Evolutionary conservation across 2,329 filamentous ascomycete species (phyloP).

Genomic region (Ophiostoma montium): DNA sequence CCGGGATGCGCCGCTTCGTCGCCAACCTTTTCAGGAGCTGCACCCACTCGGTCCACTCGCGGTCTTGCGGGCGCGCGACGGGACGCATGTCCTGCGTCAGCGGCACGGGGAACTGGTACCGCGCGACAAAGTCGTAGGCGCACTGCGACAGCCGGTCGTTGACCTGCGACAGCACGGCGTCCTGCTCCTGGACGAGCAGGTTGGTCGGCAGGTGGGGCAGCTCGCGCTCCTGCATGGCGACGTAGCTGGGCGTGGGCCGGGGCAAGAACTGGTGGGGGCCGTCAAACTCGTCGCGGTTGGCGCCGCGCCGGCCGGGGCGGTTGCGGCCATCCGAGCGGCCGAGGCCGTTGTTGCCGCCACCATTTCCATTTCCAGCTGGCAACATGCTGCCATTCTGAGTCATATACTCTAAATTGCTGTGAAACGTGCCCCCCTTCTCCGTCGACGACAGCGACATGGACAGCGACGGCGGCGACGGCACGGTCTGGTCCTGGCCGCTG

Average conservation of each 20-base stretch:
- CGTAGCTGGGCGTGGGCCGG: slow-evolving; percentile 53
- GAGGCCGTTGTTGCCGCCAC: slow-evolving; percentile 15
- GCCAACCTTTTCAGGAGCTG: slow-evolving; percentile 74
- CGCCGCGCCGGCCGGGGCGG: slow-evolving; percentile 51
- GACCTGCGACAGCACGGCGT: slow-evolving; percentile 63
- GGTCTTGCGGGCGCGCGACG: slow-evolving; percentile 57
- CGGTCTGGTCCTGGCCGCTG: slow-evolving; percentile 18
- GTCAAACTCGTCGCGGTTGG: slow-evolving; percentile 80
- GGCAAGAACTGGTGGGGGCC: slow-evolving; percentile 73
- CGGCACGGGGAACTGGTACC: slow-evolving; percentile 82
- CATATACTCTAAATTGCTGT: too few species aligned
- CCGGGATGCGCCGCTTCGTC: slow-evolving; percentile 74
- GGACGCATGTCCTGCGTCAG: slow-evolving; percentile 70
- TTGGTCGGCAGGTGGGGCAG: slow-evolving; percentile 72
- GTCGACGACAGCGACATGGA: slow-evolving; percentile 11
- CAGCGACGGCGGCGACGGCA: slow-evolving; percentile 22
- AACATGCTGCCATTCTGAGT: slow-evolving; percentile 20
- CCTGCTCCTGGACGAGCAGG: slow-evolving; percentile 71
- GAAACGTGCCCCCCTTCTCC: background rate
- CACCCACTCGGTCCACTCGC: slow-evolving; percentile 88
- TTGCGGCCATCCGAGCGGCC: slow-evolving; percentile 34
- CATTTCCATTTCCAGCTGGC: too few species aligned
- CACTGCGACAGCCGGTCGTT: slow-evolving; percentile 77
- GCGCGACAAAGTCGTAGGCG: slow-evolving; percentile 80
- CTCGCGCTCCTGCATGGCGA: slow-evolving; percentile 65